phyloP scores from a whole-genome alignment of 345 rosid species.

The Hibiscus tridactylites region DNA sequence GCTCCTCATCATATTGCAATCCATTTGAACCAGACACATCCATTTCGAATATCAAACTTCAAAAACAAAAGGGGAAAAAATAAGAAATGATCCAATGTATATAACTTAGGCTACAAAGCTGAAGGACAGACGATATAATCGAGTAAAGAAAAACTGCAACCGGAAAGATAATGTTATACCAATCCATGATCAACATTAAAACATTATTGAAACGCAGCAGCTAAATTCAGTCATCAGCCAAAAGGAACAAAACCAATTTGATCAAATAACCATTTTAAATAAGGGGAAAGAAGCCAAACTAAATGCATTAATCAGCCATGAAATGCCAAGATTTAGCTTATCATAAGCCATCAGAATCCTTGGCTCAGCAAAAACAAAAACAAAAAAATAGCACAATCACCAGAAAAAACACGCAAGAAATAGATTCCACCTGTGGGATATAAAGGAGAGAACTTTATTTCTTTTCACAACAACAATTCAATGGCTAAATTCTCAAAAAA shows the following conservation, averaged over 20 bases:
- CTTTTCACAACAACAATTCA: not conserved
- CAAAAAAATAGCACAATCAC: not conserved
- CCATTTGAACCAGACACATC: constrained; percentile 24
- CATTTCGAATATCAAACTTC: constrained; percentile 21
- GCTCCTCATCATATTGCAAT: constrained; percentile 25
- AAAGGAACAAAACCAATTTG: not conserved
- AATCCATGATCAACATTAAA: not conserved
- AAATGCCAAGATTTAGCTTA: not conserved
- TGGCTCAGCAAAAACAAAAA: not conserved
- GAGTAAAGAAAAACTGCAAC: not conserved
- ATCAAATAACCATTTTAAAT: not conserved
- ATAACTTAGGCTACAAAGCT: not conserved
- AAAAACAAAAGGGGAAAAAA: not conserved
- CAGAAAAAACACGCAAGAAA: not conserved
- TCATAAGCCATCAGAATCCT: not conserved
- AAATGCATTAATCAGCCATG: not conserved
- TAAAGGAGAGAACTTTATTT: not conserved
- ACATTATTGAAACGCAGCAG: not conserved
- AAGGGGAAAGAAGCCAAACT: not conserved
- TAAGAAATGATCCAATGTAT: not conserved
- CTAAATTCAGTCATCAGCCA: not conserved
- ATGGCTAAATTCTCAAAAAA: not conserved
- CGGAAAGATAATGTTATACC: not conserved
- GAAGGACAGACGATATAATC: not conserved
- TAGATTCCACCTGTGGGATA: not conserved